These are phyloP conservation scores for Colletotrichum endophyticum DNA, from an alignment of 2,329 filamentous ascomycete genomes.

Conservation along the genomic window DNA sequence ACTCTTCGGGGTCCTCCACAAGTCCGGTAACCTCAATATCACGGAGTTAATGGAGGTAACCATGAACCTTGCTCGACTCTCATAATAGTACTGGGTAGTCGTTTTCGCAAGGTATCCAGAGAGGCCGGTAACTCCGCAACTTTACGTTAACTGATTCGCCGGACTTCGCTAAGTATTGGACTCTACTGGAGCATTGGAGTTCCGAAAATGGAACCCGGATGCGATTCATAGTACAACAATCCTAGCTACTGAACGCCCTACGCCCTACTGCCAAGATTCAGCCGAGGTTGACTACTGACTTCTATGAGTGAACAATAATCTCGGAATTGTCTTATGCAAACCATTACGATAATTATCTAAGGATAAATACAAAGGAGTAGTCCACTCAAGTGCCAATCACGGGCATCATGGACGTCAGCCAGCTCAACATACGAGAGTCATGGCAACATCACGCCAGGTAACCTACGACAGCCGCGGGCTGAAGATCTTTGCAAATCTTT, in stretches of 20 bases:
- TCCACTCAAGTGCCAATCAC: not conserved
- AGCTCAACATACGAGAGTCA: not conserved
- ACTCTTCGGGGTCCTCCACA: not conserved
- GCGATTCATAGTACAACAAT: not conserved
- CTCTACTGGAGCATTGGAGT: not conserved
- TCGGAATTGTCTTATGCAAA: not conserved
- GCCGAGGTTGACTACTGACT: not conserved
- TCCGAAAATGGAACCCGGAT: not conserved
- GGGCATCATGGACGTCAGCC: not conserved
- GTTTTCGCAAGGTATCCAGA: not conserved
- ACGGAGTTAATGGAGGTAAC: not conserved
- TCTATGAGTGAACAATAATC: not conserved
- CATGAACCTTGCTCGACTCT: not conserved
- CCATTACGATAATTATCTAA: not conserved
- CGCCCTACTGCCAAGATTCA: not conserved
- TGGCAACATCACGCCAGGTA: not conserved
- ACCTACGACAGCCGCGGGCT: not conserved
- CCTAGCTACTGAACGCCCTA: not conserved
- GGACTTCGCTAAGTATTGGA: not conserved
- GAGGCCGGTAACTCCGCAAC: not conserved
- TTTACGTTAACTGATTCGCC: not conserved
- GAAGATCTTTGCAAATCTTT: not conserved
- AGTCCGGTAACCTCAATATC: not conserved
- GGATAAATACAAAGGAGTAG: not conserved
- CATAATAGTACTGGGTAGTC: not conserved